Base-by-base conservation (phyloP, 169 alveolate genomes). In the Theileria luwenshuni region DNA sequence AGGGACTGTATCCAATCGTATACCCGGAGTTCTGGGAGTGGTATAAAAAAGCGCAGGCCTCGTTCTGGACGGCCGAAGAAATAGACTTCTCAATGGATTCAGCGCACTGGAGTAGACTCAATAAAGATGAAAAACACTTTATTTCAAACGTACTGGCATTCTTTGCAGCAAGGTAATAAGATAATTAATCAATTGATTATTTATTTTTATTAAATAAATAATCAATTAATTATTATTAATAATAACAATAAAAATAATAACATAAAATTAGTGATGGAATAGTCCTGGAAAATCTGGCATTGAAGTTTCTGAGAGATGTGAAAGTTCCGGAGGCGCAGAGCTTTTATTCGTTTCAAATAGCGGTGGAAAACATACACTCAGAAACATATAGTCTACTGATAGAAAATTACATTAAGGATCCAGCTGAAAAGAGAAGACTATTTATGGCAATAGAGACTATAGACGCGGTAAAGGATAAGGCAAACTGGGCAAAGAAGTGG, bases 61-160 rank as follows among this genome's bases (percentile, higher is more conserved):
- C 98, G 21, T 98, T 98, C 81, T 98, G 99, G 99, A 95, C 98
- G 1, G 97, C 99, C 1, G 99, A 98, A 65, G 99, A 98, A 83
- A 95, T 98, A 43, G 99, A 98, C 86, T 89, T 98, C 51, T 90
- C 95, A 25, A 92, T 93, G 62, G 99, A 98, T 75, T 58, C 91
- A 45, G 92, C 90, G 65, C 99, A 98, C 86, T 98, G 99, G 99
- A 98, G 92, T 35, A 76, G 74, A 21, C 92, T 95, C 60, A 94
- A 83, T 32, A 92, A 86, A 10, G 94, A 92, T 41, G 98, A 95
- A 81, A 86, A 81, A 54, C 99, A 96, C 90, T 96, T 96, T 86
- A 95, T 96, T 28, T 95, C 95, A 76, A 91, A 94, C 75, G 99
- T 97, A 23, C 90, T 97, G 33, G 99, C 99, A 33, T 97, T 97